Evolutionary conservation across 1,284 basidiomycete genomes (phyloP), one percentile per base, ranked within the genome.

Genomic region (Ustanciosporium gigantosporum): DNA sequence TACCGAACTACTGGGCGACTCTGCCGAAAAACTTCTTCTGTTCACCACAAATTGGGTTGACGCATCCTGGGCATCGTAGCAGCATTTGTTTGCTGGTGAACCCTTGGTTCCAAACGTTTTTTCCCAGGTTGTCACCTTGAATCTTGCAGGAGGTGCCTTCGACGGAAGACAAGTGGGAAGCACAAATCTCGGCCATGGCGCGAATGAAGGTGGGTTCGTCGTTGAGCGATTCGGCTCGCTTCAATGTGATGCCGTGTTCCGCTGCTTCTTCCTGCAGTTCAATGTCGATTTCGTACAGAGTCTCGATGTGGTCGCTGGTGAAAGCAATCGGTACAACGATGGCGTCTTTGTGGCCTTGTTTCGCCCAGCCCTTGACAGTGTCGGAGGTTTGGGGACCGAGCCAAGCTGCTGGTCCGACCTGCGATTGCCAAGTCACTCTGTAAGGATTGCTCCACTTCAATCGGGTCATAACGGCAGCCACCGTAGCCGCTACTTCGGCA

Each of bases 271-370:
- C 88, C 55, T 84, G 84, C 71, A 97, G 93, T 79, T 99, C 95
- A 46, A 93, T 80, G 79, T 99, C 95, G 38, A 98, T 84, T 81
- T 98, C 95, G 78, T 89, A 98, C 36, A 99, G 82, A 20, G 95
- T 99, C 82, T 99, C 95, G 75, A 99, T 97, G 79, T 98, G 95
- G 80, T 99, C 95, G 77, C 88, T 91, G 16, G 95, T 99, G 81
- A 99, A 99, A 16, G 95, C 94, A 59, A 99, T 92, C 1, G 95
- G 95, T 2, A 99, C 86, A 25, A 95, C 82, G 41, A 96, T 84
- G n/a, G 87, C 86, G 65, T 85, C 86, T 80, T 94, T 96, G 78
- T 86, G 85, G 16, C 91, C 92, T 36, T 90, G 82, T 60, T 90
- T 87, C 31, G 90, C 90, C 42, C 95, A 84, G 13, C 94, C 95